Base-by-base conservation (phyloP, 768 basidiomycete species). In the Coprinellus micaceus region DNA sequence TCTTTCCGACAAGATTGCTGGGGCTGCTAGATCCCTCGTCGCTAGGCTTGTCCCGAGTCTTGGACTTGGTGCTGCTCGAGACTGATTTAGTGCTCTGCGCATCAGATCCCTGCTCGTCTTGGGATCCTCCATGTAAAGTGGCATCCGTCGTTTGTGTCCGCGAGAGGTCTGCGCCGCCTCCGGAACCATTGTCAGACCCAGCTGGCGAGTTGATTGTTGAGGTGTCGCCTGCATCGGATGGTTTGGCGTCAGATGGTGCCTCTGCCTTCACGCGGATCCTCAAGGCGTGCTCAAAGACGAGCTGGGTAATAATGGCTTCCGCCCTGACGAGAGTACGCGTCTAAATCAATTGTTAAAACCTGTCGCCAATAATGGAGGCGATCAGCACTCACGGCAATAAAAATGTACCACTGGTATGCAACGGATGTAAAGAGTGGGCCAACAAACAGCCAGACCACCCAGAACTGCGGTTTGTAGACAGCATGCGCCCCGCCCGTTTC, bases 1-100 rank as follows among this genome's bases (percentile, higher is more conserved):
- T 85, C 64, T 83, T 87, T 25, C 91, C 90, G 29, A 86, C 78
- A 11, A 90, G 69, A 61, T 86, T 85, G 30, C 57, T 61, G 4
- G 61, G 55, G 39, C 55, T 60, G 51, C 58, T 48, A 12, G 56
- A 48, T 15, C 58, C 54, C 46, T 52, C 22, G 39, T 46, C 28
- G 54, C 26, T 24, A 24, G 53, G 21, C 13, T n/a, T 29, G 10
- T 12, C 33, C 50, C 51, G 24, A 3, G 19, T 25, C 28, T 52
- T 43, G 24, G 53, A 26, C 47, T 49, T 43, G 52, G 17, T 28
- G 33, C 22, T 21, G 52, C 50, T 57, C 15, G 54, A 46, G 24
- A 13, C 28, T 19, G 52, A 53, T 36, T 54, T 50, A 36, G 53
- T 47, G 19, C 49, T 51, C 33, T 36, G 15, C 5, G 40, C 40